These are phyloP conservation scores for Corinectria fuckeliana DNA, from an alignment of 2,329 filamentous ascomycete genomes.

Conservation along the genomic window DNA sequence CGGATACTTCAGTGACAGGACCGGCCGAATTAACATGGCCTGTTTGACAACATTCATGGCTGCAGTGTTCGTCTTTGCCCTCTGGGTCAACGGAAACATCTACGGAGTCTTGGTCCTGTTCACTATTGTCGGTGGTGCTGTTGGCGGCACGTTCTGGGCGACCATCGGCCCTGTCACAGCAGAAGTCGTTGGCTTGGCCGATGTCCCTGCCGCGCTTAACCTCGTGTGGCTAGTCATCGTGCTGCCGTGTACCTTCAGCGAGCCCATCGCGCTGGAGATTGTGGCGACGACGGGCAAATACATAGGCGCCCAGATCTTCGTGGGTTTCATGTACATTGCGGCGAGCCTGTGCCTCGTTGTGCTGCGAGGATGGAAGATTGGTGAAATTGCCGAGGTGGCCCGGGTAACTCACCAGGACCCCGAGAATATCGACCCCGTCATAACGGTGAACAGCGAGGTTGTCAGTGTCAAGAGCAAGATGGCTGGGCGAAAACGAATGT, in stretches of 20 bases:
- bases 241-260: slow-evolving; percentile 72
- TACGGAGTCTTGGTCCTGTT: slow-evolving; percentile 76
- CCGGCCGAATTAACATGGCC: slow-evolving; percentile 78
- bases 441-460: slow-evolving; percentile 41
- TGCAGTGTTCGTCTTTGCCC: slow-evolving; percentile 69
- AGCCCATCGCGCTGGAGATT: slow-evolving; percentile 68
- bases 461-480: slow-evolving; percentile 38
- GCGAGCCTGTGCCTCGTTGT: slow-evolving; percentile 46
- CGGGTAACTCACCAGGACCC: slow-evolving; percentile 40
- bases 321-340: slow-evolving; percentile 65
- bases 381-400: slow-evolving; percentile 42
- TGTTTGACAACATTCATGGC: slow-evolving; percentile 67
- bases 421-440: slow-evolving; percentile 41
- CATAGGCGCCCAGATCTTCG: slow-evolving; percentile 62
- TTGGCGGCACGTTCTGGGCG: slow-evolving; percentile 75
- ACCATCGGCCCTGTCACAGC: slow-evolving; percentile 73
- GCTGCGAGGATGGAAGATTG: slow-evolving; percentile 49
- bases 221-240: slow-evolving; percentile 76
- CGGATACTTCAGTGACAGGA: slow-evolving; percentile 72
- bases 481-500: slow-evolving; percentile 42
- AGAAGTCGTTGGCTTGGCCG: slow-evolving; percentile 74
- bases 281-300: slow-evolving; percentile 53
- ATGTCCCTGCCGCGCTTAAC: slow-evolving; percentile 71
- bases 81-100: slow-evolving; percentile 73
- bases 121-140: slow-evolving; percentile 70